Percentiles rank a stretch among this genome's conserved stretches.
Conservation (phyloP, 2,329 filamentous ascomycete species). For the Fusarium lateritium region DNA sequence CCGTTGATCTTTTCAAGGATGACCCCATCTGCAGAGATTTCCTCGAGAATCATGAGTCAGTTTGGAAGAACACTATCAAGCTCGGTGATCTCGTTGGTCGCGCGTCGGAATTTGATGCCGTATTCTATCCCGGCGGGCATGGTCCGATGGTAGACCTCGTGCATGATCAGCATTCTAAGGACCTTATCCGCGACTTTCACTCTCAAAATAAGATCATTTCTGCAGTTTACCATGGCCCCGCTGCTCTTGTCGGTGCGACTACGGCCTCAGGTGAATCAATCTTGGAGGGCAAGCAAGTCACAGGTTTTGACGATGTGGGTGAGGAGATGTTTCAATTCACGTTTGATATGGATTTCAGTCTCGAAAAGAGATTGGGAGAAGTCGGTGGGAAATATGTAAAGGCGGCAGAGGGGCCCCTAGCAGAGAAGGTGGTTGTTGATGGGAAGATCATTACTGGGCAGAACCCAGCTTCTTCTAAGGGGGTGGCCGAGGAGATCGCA, state of each 20-base stretch:
- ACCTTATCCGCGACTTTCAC: neutral
- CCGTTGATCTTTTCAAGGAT: neutral
- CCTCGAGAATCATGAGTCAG: neutral
- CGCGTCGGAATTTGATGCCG: neutral
- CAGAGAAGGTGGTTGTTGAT: conserved; percentile 10
- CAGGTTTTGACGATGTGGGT: neutral
- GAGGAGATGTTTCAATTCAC: conserved; percentile 4
- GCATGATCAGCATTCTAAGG: neutral
- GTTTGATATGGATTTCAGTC: conserved; percentile 4
- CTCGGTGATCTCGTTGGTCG: neutral
- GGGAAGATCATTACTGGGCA: neutral
- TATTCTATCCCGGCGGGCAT: neutral
- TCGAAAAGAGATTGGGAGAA: neutral
- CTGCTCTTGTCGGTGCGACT: neutral
- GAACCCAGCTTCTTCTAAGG: neutral
- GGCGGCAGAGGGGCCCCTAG: neutral
- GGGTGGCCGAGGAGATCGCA: neutral
- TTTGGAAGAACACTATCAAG: neutral
- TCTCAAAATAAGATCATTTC: neutral
- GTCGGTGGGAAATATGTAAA: neutral
- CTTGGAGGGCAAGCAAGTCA: neutral
- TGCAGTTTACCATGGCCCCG: neutral
- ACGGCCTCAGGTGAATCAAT: neutral
- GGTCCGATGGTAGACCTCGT: conserved; percentile 2
- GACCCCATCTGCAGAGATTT: neutral